Evolutionary conservation across 1,284 basidiomycete species (phyloP).

Genomic region (Trametes pubescens): DNA sequence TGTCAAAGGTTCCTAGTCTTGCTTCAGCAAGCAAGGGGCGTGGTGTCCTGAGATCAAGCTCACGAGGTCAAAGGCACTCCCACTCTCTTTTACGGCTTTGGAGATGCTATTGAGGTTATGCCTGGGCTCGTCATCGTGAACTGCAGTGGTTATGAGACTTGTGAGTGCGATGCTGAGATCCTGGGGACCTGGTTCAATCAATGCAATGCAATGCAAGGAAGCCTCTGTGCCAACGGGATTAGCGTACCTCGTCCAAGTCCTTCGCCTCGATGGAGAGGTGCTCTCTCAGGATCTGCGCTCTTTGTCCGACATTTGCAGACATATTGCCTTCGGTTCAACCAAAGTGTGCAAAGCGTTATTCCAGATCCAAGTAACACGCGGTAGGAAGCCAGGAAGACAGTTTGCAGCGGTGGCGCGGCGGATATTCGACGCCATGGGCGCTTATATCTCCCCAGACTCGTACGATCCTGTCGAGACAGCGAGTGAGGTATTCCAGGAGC

Average conservation of each 20-base stretch:
- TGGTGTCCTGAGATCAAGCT: conserved; percentile 4
- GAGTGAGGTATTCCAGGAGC: no score
- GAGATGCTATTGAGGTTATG: conserved; percentile 32
- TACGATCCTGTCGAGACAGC: no score
- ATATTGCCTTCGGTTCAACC: background rate
- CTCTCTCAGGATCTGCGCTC: background rate
- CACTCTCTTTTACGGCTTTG: conserved; percentile 31
- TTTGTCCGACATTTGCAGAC: background rate
- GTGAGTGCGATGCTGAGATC: conserved; percentile 35
- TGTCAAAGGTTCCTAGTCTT: conserved; percentile 58
- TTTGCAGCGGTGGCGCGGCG: no score
- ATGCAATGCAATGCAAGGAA: background rate
- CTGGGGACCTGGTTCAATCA: conserved; percentile 24
- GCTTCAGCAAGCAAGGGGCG: background rate
- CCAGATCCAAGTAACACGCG: background rate
- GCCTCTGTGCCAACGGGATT: background rate
- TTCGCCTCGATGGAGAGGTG: conserved; percentile 7
- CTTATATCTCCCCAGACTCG: no score
- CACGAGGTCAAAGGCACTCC: conserved; percentile 36
- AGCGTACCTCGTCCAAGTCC: conserved; percentile 29
- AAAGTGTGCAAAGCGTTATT: background rate
- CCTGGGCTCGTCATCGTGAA: conserved; percentile 36
- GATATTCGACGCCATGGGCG: background rate
- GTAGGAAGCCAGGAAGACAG: background rate
- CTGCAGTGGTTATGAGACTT: conserved; percentile 36